These are phyloP conservation scores for Lasiodiplodia citricola DNA, from an alignment of 2,329 filamentous ascomycete genomes.

Conservation along the genomic window DNA sequence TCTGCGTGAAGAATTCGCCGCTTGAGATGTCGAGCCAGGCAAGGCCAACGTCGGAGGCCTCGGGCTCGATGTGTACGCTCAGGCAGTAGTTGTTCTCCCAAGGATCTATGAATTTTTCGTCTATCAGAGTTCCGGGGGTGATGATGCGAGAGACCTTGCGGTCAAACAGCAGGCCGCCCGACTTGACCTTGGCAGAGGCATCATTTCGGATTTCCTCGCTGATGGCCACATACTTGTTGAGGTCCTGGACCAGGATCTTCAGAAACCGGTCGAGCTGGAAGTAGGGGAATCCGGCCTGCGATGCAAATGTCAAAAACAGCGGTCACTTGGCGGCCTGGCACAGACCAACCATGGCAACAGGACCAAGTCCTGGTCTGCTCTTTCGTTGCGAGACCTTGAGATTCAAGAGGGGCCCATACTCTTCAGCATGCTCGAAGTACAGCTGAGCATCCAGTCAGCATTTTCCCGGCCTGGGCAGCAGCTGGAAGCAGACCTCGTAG, in stretches of 20 bases:
- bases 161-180: constrained; percentile 81
- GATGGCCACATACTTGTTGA: constrained; percentile 89
- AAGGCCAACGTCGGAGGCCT: constrained; percentile 59
- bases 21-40: constrained; percentile 97
- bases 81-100: constrained; percentile 93
- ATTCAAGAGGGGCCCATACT: constrained; percentile 83
- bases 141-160: constrained; percentile 85
- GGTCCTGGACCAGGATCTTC: constrained; percentile 89
- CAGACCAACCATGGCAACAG: constrained; percentile 78
- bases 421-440: constrained; percentile 94
- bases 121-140: constrained; percentile 93
- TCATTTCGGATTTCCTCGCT: constrained; percentile 89
- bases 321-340: not conserved
- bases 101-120: constrained; percentile 96
- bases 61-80: constrained; percentile 68
- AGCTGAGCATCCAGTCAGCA: constrained; percentile 52
- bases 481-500: constrained; percentile 96
- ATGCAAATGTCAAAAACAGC: constrained; percentile 28
- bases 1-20: constrained; percentile 89
- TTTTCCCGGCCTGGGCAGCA: constrained; percentile 42
- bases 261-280: constrained; percentile 92
- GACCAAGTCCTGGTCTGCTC: constrained; percentile 63
- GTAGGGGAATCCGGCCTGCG: constrained; percentile 86
- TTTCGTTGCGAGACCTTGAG: constrained; percentile 84
- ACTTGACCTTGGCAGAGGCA: constrained; percentile 70